Evolutionary conservation across 257 asterid genomes (phyloP).

Genomic region (Rubia yunnanensis): DNA sequence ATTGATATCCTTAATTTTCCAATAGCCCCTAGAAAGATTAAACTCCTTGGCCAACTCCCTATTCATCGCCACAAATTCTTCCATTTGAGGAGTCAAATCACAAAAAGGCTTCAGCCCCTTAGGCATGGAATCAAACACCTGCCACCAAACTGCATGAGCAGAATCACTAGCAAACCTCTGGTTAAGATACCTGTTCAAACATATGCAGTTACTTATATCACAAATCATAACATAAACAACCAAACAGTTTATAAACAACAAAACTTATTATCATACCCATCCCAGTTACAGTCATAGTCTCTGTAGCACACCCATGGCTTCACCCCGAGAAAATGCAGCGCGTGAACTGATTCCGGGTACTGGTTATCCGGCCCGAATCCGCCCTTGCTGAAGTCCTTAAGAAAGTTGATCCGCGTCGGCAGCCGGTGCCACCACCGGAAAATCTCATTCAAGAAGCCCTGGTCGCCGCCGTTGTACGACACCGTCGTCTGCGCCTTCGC

Average conservation of each 20-base stretch:
- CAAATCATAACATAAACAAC: too few species aligned
- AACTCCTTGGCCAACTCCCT: conserved; percentile 31
- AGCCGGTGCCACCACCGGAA: conserved; percentile 78
- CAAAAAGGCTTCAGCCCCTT: conserved; percentile 34
- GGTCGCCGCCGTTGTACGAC: conserved; percentile 82
- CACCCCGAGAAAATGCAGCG: conserved; percentile 59
- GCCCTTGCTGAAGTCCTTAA: conserved; percentile 27
- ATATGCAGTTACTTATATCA: too few species aligned
- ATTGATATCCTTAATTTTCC: conserved; percentile 40
- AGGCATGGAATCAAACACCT: conserved; percentile 39
- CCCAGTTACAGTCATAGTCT: conserved; percentile 84
- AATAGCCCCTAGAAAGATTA: conserved; percentile 40
- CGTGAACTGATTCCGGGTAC: conserved; percentile 13
- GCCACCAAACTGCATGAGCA: conserved; percentile 60
- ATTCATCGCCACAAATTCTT: conserved; percentile 18
- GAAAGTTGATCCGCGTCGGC: conserved; percentile 34
- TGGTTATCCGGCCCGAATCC: conserved; percentile 1
- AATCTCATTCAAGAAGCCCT: conserved; percentile 63
- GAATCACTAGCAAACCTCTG: conserved; percentile 54
- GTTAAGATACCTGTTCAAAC: neutral
- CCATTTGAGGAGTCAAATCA: conserved; percentile 30
- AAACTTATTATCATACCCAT: conserved; percentile 10
- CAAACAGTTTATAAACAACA: too few species aligned
- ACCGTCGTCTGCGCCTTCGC: conserved; percentile 22
- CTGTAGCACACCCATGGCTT: conserved; percentile 77